Evolutionary conservation across 129 eudicot species (phyloP).

Genomic region (Calendula officinalis): DNA sequence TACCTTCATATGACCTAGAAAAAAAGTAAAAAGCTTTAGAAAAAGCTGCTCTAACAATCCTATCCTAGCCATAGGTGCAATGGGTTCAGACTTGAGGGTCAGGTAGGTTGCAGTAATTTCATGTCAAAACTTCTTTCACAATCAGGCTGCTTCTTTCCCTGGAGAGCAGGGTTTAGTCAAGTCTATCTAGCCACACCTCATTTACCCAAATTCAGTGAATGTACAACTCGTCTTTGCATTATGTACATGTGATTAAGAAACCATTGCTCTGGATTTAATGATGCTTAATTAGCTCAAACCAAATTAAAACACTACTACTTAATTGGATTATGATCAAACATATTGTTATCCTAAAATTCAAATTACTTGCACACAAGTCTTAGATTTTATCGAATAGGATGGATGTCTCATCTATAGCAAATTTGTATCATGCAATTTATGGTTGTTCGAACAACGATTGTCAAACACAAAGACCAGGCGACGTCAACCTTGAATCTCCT

Average conservation of each 20-base stretch:
- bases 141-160: constrained; percentile 33
- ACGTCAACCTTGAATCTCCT: too few relatives aligned
- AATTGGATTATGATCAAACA: constrained; percentile 11
- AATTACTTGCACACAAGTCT: background rate
- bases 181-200: constrained; percentile 12
- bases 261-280: background rate
- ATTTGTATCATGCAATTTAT: constrained; percentile 16
- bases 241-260: background rate
- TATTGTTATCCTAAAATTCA: background rate
- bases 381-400: background rate
- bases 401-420: constrained; percentile 21
- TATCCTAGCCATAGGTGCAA: background rate
- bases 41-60: constrained; percentile 10
- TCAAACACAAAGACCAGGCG: too few relatives aligned
- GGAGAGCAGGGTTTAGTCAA: constrained; percentile 41
- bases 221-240: constrained; percentile 1
- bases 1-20: too few relatives aligned
- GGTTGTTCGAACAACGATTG: too few relatives aligned
- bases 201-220: background rate
- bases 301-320: background rate
- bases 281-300: background rate
- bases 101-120: constrained; percentile 18
- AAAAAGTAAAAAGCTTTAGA: too few relatives aligned
- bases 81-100: constrained; percentile 9
- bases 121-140: too few relatives aligned